Conservation (phyloP, 805 yeast species). For the Lipomyces starkeyi region DNA sequence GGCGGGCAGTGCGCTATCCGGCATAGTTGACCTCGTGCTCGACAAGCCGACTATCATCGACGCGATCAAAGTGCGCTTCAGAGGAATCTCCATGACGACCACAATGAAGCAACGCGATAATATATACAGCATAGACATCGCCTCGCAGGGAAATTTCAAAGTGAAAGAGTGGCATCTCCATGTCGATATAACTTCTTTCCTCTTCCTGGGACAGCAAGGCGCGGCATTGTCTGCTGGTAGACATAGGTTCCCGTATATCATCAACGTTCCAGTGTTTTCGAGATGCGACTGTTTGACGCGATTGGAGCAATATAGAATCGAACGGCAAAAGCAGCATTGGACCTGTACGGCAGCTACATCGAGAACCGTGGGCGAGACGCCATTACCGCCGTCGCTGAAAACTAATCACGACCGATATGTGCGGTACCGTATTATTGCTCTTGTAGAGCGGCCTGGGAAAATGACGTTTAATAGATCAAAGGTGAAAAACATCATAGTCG, state of each 20-base stretch:
- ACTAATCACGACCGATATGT: slow-evolving; percentile 7
- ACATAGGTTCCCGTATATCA: slow-evolving; percentile 9
- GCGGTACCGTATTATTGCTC: slow-evolving; percentile 18
- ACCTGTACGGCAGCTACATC: background rate
- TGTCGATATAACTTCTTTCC: slow-evolving; percentile 7
- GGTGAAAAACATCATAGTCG: background rate
- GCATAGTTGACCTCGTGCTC: slow-evolving; percentile 14
- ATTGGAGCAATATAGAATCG: background rate
- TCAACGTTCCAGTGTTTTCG: slow-evolving; percentile 23
- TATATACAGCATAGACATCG: background rate
- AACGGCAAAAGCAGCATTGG: background rate
- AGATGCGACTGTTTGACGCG: slow-evolving; percentile 12
- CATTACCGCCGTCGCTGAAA: slow-evolving; percentile 22
- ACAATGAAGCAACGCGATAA: background rate
- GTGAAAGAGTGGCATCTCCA: slow-evolving; percentile 16
- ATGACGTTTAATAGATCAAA: background rate
- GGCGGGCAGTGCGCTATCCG: slow-evolving; percentile 21
- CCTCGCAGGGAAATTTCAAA: background rate
- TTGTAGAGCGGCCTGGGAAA: slow-evolving; percentile 18
- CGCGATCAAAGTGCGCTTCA: slow-evolving; percentile 25
- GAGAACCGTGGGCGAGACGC: background rate
- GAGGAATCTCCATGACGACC: slow-evolving; percentile 22
- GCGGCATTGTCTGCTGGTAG: slow-evolving; percentile 11
- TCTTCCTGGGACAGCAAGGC: background rate
- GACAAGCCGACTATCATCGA: slow-evolving; percentile 14